Conservation (phyloP, 2,329 filamentous ascomycete species). For the Mycocentrospora acerina region DNA sequence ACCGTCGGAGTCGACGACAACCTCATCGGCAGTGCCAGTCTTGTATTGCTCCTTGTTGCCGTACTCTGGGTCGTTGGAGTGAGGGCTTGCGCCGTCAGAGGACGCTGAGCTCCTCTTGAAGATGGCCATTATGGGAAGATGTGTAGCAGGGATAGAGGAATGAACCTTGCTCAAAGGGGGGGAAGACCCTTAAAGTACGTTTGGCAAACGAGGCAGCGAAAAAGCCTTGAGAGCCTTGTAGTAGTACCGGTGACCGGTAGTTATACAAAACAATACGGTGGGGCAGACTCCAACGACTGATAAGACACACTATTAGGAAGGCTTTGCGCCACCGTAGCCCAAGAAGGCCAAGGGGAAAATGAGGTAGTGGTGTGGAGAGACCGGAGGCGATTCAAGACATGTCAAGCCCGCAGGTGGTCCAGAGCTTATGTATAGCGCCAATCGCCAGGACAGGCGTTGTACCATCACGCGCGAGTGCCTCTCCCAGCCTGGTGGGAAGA, state of each 20-base stretch:
- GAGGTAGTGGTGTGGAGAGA: constrained; percentile 15
- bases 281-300: constrained; percentile 7
- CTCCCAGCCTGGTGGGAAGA: constrained; percentile 1
- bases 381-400: constrained; percentile 8
- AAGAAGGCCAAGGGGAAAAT: constrained; percentile 25
- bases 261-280: constrained; percentile 20
- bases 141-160: background rate
- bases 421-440: constrained; percentile 23
- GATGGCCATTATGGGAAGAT: constrained; percentile 23
- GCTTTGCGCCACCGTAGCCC: constrained; percentile 21
- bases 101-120: constrained; percentile 31
- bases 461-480: constrained; percentile 11
- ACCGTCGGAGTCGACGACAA: constrained; percentile 23
- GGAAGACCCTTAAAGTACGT: constrained; percentile 14
- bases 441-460: constrained; percentile 19
- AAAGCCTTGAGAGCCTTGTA: constrained; percentile 17
- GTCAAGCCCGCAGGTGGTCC: constrained; percentile 6
- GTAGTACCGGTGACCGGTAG: constrained; percentile 17
- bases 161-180: constrained; percentile 1
- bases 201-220: constrained; percentile 15
- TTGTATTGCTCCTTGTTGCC: constrained; percentile 24
- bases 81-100: constrained; percentile 30
- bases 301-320: constrained; percentile 19
- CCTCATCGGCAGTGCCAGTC: constrained; percentile 11
- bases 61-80: constrained; percentile 22